Base-by-base conservation (phyloP, 1,139 yeast genomes). In the Candida tropicalis region DNA sequence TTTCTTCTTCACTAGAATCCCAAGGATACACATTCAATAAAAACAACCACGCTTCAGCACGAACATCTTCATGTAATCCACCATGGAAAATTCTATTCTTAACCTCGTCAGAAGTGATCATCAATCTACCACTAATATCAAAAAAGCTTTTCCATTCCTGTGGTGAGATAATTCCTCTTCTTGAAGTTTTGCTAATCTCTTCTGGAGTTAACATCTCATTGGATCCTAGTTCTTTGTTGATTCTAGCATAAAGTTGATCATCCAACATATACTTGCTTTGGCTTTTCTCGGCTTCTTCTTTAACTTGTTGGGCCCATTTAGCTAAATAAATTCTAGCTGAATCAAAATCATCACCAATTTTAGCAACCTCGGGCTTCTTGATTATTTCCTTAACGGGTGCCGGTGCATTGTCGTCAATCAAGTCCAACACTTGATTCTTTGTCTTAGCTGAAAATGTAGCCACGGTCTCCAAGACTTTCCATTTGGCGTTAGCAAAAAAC, bases 281-380 rank as follows among this genome's bases (percentile, higher is more conserved):
- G 38, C 86, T 79, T 52, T 77, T 79, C 56, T 88, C 95, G 1
- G 97, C 95, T 59, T 93, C 96, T 56, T 90, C 95, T 54, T 93
- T 95, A 20, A 93, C 95, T 32, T 90, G 90, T 56, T 89, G 79
- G 0, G 99, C 98, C 99, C 99, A 93, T 67, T 90, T 90, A 4
- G 99, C 98, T 48, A 93, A 71, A 60, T 90, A 93, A 3, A 90
- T 87, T 42, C 91, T 76, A 0, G 97, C 97, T 39, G 93, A 83
- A 57, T 91, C 98, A 60, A 90, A 93, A 51, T 93, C 99, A 51
- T 89, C 90, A 45, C 95, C 89, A 22, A 91, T 80, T 44, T 75
- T 78, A 53, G 75, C 78, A 4, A 91, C 95, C 54, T 90, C 96
- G 0, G 96, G 95, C 51, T 84, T 83, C 46, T 74, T 77, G 42